A percentile compares a stretch with the other conserved stretches of the same genome.
phyloP scores from a whole-genome alignment of 257 asterid genomes.

The Cordia subcordata region DNA sequence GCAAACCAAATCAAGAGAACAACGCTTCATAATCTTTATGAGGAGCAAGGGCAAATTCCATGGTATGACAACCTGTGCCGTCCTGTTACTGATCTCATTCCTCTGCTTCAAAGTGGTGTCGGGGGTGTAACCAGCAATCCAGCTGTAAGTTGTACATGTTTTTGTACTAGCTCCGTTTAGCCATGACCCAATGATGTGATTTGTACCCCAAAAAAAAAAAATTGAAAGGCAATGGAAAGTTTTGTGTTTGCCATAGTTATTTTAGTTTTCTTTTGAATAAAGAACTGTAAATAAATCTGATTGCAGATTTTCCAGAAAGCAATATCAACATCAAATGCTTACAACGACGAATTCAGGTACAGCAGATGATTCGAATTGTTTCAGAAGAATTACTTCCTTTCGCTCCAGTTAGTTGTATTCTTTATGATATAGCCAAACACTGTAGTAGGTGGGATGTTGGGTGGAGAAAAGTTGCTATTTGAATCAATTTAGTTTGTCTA shows the following conservation, averaged over 20 bases:
- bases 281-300: slow-evolving; percentile 1
- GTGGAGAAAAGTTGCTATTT: too few relatives aligned
- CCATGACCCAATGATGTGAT: too few relatives aligned
- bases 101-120: slow-evolving; percentile 84
- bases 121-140: slow-evolving; percentile 99
- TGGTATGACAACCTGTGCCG: slow-evolving; percentile 98
- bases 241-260: background rate
- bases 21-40: slow-evolving; percentile 92
- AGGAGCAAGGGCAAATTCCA: slow-evolving; percentile 95
- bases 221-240: background rate
- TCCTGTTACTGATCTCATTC: slow-evolving; percentile 93
- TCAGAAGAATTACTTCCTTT: too few relatives aligned
- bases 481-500: too few relatives aligned
- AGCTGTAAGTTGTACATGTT: slow-evolving; percentile 47
- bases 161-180: too few relatives aligned
- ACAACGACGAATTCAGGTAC: slow-evolving; percentile 95
- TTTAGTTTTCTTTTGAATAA: background rate
- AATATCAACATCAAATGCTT: slow-evolving; percentile 93
- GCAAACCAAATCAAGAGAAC: slow-evolving; percentile 68
- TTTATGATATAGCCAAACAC: too few relatives aligned
- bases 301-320: slow-evolving; percentile 99
- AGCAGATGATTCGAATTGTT: too few relatives aligned
- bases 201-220: too few relatives aligned
- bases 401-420: too few relatives aligned
- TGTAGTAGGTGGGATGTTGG: too few relatives aligned